Evolutionary conservation across 1,284 basidiomycete genomes (phyloP).

Genomic region (Fomitopsis palustris): DNA sequence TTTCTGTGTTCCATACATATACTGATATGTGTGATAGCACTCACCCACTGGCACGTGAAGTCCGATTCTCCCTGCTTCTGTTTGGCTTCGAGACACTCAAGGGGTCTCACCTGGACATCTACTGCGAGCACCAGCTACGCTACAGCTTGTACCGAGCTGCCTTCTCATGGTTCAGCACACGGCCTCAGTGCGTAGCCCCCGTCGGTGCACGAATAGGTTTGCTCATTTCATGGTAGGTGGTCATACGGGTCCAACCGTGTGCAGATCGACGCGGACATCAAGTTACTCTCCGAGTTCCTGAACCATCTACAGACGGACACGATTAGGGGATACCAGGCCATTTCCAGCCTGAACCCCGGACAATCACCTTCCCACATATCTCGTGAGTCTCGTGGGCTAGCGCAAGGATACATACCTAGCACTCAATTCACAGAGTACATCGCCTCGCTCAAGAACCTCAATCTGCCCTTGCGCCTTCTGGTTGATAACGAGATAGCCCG

Average conservation of each 20-base stretch:
- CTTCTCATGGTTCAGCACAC: slow-evolving; percentile 90
- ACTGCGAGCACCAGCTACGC: slow-evolving; percentile 78
- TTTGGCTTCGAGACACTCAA: slow-evolving; percentile 94
- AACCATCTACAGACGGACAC: slow-evolving; percentile 74
- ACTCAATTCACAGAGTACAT: slow-evolving; percentile 45
- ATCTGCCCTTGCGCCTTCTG: slow-evolving; percentile 75
- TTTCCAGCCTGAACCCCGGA: slow-evolving; percentile 66
- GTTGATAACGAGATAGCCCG: slow-evolving; percentile 90
- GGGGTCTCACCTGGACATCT: slow-evolving; percentile 83
- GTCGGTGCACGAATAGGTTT: background rate
- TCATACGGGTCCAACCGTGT: slow-evolving; percentile 90
- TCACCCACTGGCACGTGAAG: slow-evolving; percentile 88
- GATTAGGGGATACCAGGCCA: slow-evolving; percentile 58
- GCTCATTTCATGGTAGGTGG: slow-evolving; percentile 61
- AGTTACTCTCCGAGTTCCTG: slow-evolving; percentile 82
- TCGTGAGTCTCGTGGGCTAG: slow-evolving; percentile 35
- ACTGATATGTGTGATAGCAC: slow-evolving; percentile 50
- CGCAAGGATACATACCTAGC: background rate
- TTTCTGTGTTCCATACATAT: background rate
- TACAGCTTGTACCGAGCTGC: slow-evolving; percentile 78
- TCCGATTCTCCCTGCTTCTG: slow-evolving; percentile 84
- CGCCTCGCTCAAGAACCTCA: slow-evolving; percentile 45
- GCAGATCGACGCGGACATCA: slow-evolving; percentile 87
- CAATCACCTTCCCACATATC: slow-evolving; percentile 43
- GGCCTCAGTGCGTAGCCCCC: slow-evolving; percentile 68